Conservation (phyloP, 2,329 filamentous ascomycete genomes). For the Biscogniauxia sp. region DNA sequence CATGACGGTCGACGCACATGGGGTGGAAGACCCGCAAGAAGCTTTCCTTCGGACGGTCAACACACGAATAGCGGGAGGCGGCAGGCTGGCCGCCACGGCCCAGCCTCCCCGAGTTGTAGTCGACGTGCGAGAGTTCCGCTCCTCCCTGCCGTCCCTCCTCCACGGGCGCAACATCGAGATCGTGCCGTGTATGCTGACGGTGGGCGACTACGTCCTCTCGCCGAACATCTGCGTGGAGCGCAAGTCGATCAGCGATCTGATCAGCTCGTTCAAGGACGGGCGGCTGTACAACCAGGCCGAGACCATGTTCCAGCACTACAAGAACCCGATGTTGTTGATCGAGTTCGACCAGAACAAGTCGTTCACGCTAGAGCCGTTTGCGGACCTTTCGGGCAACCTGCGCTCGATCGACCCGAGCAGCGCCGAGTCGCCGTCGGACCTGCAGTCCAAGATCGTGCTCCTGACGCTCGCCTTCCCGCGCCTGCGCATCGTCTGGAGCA, state of each 20-base stretch:
- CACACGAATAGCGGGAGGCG: constrained; percentile 92
- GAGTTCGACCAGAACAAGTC: constrained; percentile 98
- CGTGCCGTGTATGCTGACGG: constrained; percentile 92
- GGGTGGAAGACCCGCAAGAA: constrained; percentile 79
- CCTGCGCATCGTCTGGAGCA: constrained; percentile 90
- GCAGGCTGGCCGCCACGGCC: constrained; percentile 77
- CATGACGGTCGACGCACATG: constrained; percentile 68
- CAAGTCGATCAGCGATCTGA: constrained; percentile 88
- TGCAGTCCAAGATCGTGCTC: constrained; percentile 89
- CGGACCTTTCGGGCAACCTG: constrained; percentile 62
- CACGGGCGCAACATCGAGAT: constrained; percentile 87
- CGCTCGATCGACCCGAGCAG: constrained; percentile 58
- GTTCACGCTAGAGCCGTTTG: constrained; percentile 85
- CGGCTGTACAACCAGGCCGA: constrained; percentile 90
- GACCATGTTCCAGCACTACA: constrained; percentile 92
- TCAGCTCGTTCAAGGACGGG: constrained; percentile 87
- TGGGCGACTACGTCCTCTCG: constrained; percentile 92
- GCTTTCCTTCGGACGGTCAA: constrained; percentile 93
- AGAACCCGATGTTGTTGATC: constrained; percentile 84
- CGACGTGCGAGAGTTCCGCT: constrained; percentile 94
- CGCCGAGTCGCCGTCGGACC: constrained; percentile 61
- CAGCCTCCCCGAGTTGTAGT: constrained; percentile 89
- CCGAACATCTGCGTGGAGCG: constrained; percentile 91
- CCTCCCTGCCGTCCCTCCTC: constrained; percentile 83
- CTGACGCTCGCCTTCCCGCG: constrained; percentile 89